Conservation (phyloP, 169 alveolate species). For the Besnoitia besnoiti region DNA sequence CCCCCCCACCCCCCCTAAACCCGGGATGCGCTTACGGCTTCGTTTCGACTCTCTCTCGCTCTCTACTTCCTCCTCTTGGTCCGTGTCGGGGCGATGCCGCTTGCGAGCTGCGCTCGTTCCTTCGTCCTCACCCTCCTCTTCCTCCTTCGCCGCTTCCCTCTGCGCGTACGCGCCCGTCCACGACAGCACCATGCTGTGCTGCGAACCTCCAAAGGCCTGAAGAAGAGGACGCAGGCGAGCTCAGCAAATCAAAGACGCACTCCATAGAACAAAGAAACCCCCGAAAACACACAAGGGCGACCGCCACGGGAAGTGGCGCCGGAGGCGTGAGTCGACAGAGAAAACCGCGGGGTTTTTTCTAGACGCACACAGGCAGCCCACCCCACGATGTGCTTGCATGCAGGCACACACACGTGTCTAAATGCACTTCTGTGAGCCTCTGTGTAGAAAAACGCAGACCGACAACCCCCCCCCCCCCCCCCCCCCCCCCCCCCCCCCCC, state of each 20-base stretch:
- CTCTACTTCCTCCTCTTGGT: not conserved
- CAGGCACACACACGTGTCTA: no score
- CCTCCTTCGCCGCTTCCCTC: constrained; percentile 25
- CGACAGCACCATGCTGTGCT: constrained; percentile 51
- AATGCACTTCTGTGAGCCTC: no score
- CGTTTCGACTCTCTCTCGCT: not conserved
- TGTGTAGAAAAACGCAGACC: no score
- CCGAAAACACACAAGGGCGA: no score
- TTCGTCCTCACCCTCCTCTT: not conserved
- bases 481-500: no score
- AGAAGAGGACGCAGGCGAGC: not conserved
- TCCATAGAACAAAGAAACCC: no score
- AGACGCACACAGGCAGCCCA: no score
- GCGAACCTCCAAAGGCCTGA: constrained; percentile 59
- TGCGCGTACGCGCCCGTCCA: constrained; percentile 44
- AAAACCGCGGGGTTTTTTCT: no score
- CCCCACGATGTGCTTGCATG: no score
- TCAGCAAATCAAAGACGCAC: not conserved
- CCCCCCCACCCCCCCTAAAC: no score
- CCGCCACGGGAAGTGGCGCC: no score
- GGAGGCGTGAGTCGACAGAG: no score
- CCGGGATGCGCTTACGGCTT: constrained; percentile 4
- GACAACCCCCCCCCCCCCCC: not conserved
- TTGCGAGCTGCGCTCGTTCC: not conserved
- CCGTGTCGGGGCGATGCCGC: constrained; percentile 7